Conservation (phyloP, 1,284 basidiomycete species). For the Pseudozyma sp. region DNA sequence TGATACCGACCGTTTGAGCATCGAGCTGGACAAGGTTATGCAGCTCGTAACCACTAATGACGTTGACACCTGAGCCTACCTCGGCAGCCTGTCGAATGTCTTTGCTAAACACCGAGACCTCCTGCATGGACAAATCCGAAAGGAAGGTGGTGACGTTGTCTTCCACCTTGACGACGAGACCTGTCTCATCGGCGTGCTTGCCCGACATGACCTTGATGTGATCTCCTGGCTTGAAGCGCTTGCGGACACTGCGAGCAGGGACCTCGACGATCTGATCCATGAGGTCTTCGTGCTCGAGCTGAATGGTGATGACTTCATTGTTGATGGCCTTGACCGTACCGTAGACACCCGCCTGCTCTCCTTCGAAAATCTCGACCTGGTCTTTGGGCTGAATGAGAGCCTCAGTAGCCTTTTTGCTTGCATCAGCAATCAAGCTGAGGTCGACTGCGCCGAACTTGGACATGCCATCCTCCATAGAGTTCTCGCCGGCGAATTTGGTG, state of each 20-base stretch:
- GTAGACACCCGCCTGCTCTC: constrained; percentile 91
- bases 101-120: constrained; percentile 96
- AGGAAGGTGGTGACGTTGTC: constrained; percentile 91
- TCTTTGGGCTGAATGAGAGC: constrained; percentile 95
- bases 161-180: constrained; percentile 88
- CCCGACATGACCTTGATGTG: constrained; percentile 98
- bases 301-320: constrained; percentile 87
- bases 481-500: constrained; percentile 80
- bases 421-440: constrained; percentile 86
- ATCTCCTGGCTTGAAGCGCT: constrained; percentile 95
- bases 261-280: constrained; percentile 85
- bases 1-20: constrained; percentile 92
- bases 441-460: constrained; percentile 73
- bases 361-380: constrained; percentile 96
- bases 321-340: constrained; percentile 91
- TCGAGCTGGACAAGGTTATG: constrained; percentile 97
- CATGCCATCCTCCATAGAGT: constrained; percentile 49
- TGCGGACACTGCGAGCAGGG: constrained; percentile 87
- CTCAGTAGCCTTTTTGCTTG: constrained; percentile 85
- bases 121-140: constrained; percentile 95
- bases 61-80: constrained; percentile 87
- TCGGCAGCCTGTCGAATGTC: constrained; percentile 97
- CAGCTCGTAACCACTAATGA: constrained; percentile 91
- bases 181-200: constrained; percentile 93
- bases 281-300: constrained; percentile 79